Evolutionary conservation across 495 filamentous ascomycete genomes (phyloP).

Genomic region (Penicillium bialowiezense): DNA sequence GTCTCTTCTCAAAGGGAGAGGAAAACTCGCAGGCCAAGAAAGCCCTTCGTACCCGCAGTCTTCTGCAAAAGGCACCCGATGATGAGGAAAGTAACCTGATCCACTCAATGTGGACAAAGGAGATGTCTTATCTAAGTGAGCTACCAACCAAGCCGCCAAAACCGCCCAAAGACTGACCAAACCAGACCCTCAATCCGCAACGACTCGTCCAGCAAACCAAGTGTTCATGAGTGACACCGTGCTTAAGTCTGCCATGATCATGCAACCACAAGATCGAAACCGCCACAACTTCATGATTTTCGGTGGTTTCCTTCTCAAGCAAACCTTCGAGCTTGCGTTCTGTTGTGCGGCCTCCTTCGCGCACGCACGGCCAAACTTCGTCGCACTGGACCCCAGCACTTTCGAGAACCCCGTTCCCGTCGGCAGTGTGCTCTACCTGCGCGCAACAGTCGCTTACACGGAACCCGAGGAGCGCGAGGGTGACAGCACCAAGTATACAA

Average conservation of each 20-base stretch:
- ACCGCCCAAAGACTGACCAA: background rate
- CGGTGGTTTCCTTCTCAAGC: constrained; percentile 78
- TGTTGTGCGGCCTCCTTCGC: constrained; percentile 79
- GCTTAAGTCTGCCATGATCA: constrained; percentile 71
- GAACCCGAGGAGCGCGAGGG: constrained; percentile 54
- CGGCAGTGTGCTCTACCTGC: constrained; percentile 77
- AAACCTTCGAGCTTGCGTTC: constrained; percentile 85
- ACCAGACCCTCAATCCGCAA: constrained; percentile 54
- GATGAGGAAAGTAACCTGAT: constrained; percentile 75
- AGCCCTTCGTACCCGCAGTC: constrained; percentile 56
- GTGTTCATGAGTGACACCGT: constrained; percentile 66
- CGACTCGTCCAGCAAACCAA: constrained; percentile 60
- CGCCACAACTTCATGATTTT: constrained; percentile 90
- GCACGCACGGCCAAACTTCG: constrained; percentile 71
- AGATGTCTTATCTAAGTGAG: constrained; percentile 62
- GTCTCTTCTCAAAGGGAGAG: constrained; percentile 66
- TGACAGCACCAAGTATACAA: constrained; percentile 48
- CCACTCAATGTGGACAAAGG: constrained; percentile 74
- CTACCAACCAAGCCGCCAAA: constrained; percentile 1
- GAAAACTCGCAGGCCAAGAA: constrained; percentile 75
- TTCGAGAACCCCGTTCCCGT: constrained; percentile 86
- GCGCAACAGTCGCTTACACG: constrained; percentile 73
- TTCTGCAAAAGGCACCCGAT: constrained; percentile 71
- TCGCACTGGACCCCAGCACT: constrained; percentile 74
- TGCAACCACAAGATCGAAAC: constrained; percentile 86